Evolutionary conservation across 1,284 basidiomycete species (phyloP), one percentile per base, ranked within the genome.

Genomic region (Mrakiaceae sp.): DNA sequence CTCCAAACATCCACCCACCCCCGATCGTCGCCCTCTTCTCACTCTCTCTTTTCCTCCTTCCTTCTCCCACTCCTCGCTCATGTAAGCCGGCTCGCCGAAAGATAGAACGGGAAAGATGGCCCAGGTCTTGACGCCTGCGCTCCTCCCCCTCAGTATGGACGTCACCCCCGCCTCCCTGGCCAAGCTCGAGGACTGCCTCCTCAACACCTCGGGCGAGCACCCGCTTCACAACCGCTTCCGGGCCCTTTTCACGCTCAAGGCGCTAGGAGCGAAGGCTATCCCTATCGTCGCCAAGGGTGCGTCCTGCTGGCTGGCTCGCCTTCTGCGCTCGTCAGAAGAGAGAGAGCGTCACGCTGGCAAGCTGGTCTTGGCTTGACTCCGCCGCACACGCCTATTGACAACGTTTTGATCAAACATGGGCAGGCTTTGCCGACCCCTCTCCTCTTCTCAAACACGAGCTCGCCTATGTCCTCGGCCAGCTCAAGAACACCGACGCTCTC

Each of bases 401-500:
- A 58, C 54, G 12, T 47, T 42, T 68, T 64, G 8, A 5, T 12
- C n/a, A 7, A 7, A 16, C 11, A 16, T 7, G 51, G 40, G 55
- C 71, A 93, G 94, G 88, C 16, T 91, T 98, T 73, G 76, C 79
- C 48, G 93, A 96, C 75, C 82, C 86, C 14, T 96, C 92, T 55
- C 90, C 93, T 6, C 77, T 99, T 60, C 82, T 99, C 58, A 98
- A 97, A 75, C 95, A 99, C 75, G 95, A 99, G 74, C 82, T 98
- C 3, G 95, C 95, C 1, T 99, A 98, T 74, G 95, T 94, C 69
- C 83, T 99, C 1, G 95, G 95, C 0, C 95, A 99, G 77, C 88
- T 96, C 73, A 85, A 86, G 70, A 82, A 83, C 58, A 72, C 77
- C 0, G 80, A 80, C 9, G 96, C 95, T 0, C 79, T 98, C 12